These are phyloP conservation scores for Umbelopsis vinacea DNA, from an alignment of 192 early-diverging fungal genomes.

Conservation along the genomic window DNA sequence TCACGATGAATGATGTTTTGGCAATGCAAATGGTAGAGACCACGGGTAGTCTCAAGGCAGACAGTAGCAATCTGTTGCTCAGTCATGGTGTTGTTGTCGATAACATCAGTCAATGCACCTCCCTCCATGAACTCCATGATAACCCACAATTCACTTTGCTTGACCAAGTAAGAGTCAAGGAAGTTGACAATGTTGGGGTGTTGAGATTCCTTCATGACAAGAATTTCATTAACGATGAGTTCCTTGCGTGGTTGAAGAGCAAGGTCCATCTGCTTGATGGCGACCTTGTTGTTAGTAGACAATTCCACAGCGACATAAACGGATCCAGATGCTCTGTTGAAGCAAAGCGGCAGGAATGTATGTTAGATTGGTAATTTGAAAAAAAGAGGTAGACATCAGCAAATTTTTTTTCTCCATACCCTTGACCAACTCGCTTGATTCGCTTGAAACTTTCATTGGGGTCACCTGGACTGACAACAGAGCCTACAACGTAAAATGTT, in stretches of 20 bases:
- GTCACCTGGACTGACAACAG: slow-evolving; percentile 91
- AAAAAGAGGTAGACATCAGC: neutral
- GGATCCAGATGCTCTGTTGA: slow-evolving; percentile 88
- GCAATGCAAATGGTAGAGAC: slow-evolving; percentile 80
- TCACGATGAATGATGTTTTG: slow-evolving; percentile 90
- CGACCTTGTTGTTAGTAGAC: slow-evolving; percentile 75
- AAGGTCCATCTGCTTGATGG: slow-evolving; percentile 95
- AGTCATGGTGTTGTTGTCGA: slow-evolving; percentile 91
- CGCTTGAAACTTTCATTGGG: slow-evolving; percentile 91
- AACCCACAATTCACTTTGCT: slow-evolving; percentile 90
- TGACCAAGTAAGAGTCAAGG: slow-evolving; percentile 90
- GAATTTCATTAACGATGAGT: slow-evolving; percentile 90
- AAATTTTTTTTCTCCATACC: slow-evolving; percentile 52
- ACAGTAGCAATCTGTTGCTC: slow-evolving; percentile 96
- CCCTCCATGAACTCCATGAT: slow-evolving; percentile 99
- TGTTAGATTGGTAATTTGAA: neutral
- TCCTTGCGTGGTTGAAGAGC: slow-evolving; percentile 87
- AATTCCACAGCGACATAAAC: slow-evolving; percentile 91
- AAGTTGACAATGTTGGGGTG: slow-evolving; percentile 99
- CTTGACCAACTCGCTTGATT: slow-evolving; percentile 96
- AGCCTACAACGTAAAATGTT: slow-evolving; percentile 51
- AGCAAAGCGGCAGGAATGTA: no score
- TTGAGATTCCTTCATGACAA: slow-evolving; percentile 92
- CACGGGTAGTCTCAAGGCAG: slow-evolving; percentile 86
- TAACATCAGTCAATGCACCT: slow-evolving; percentile 97